Conservation (phyloP, 2,329 filamentous ascomycete genomes). For the Ceratocystiopsis minuta region DNA sequence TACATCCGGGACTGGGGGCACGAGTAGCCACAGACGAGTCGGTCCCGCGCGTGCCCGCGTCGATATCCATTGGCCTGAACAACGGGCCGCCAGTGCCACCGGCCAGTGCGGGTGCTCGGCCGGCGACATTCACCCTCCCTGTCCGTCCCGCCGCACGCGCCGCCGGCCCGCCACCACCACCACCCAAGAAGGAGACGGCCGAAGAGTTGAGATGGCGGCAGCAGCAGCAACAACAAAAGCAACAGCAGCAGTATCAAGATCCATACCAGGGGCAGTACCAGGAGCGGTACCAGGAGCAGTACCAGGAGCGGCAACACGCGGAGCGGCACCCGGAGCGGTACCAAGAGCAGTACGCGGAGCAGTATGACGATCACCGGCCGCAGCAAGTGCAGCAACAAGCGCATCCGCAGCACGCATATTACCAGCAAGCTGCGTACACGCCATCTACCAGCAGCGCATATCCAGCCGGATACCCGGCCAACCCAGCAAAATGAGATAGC, state of each 20-base stretch:
- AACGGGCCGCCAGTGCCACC: slow-evolving; percentile 13
- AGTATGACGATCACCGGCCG: slow-evolving; percentile 1
- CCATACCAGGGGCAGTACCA: not conserved
- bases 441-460: slow-evolving; percentile 7
- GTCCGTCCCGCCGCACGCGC: slow-evolving; percentile 43
- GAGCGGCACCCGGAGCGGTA: not conserved
- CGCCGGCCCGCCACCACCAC: slow-evolving; percentile 39
- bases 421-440: slow-evolving; percentile 3
- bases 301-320: not conserved
- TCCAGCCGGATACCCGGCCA: slow-evolving; percentile 14
- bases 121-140: slow-evolving; percentile 41
- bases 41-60: slow-evolving; percentile 28
- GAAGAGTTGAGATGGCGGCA: slow-evolving; percentile 28
- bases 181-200: slow-evolving; percentile 32
- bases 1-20: slow-evolving; percentile 35
- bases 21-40: slow-evolving; percentile 34
- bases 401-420: not conserved
- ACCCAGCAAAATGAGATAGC: slow-evolving; percentile 8
- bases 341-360: not conserved
- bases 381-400: not conserved
- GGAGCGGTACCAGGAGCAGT: not conserved
- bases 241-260: not conserved
- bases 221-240: slow-evolving; percentile 2
- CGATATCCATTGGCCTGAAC: slow-evolving; percentile 8
- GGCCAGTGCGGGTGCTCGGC: slow-evolving; percentile 21